Base-by-base conservation (phyloP, 306 rosid species). In the Cicer judaicum region DNA sequence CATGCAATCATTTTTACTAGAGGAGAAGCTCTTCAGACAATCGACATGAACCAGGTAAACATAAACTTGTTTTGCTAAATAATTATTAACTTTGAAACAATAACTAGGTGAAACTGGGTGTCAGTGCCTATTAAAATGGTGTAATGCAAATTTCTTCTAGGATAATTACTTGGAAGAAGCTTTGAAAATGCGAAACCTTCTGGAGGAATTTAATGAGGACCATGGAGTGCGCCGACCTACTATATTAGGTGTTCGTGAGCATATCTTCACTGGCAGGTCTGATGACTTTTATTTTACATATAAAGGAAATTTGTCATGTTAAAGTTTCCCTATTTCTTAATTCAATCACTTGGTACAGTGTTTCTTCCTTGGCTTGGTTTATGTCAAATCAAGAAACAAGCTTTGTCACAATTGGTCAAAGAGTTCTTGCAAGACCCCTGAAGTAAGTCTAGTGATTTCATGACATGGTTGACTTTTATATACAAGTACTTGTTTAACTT, bases 121-220 rank as follows among this genome's bases (percentile, higher is more conserved):
- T 80, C 62, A 10, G 44, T 75, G 79, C 80, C 84, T 70, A 54
- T 72, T 73, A 64, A 53, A 80, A 68, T 57, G 79, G 43, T 79
- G 8, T 70, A 74, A 48, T 81, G 36, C 60, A 60, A 63, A 80
- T 79, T 66, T 82, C 62, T 78, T 80, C 62, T 55, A 94, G 98
- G 98, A 94, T 73, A 94, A 91, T 69, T 94, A 94, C 91, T 87
- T 91, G 88, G 98, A 94, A 86, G 98, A 94, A 84, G 98, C 98
- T 64, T 80, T 94, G 21, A 94, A 94, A 84, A 94, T 94, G 98
- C 91, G 99, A 53, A 92, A 94, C 87, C 97, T 94, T 85, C 79
- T 94, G 47, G 99, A 94, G 85, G 99, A 94, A 82, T 92, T 94
- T 78, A 92, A 60, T 14, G 97, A 94, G 86, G 95, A 94, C 80